Base-by-base conservation (phyloP, 768 basidiomycete species). In the Cubamyces sp. region DNA sequence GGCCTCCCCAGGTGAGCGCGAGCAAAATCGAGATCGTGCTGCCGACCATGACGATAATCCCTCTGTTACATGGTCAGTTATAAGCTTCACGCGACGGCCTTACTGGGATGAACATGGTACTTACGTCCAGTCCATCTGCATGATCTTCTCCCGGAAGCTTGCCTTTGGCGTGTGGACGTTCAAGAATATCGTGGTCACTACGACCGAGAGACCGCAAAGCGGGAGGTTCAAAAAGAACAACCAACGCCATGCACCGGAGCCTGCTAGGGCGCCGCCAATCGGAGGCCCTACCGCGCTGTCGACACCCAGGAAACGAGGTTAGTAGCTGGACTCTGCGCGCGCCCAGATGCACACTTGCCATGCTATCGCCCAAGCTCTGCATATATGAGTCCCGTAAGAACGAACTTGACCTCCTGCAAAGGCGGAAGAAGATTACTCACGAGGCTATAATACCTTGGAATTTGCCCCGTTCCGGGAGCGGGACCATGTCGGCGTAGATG, bases 111-210 rank as follows among this genome's bases (percentile, higher is more conserved):
- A 39, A 1, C 4, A 64, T 64, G 25, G 6, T 5, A 67, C 77
- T 58, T 57, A 76, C 75, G 70, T 69, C 78, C 76, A 77, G 46
- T 78, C 77, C 28, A 78, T 71, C 6, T 70, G 55, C 0, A 46
- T 50, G 12, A 78, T 41, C 57, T 76, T 77, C 19, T 66, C 61
- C 3, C 51, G 39, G 3, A 75, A 21, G 3, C 69, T 69, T 1
- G 68, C 70, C 19, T 64, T 48, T 3, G 77, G 77, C 0, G 67
- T 68, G 3, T 41, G 25, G 0, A 66, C 55, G 6, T 47, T 28
- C n/a, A 66, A 26, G 46, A 64, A 66, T 25, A 54, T 9, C 0
- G 37, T 8, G 3, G 42, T 54, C 5, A 64, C 30, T 2, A 37
- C 1, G 30, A 64, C 9, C 3, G 61, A 53, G 37, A 66, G 42